Percentiles rank a stretch among this genome's conserved stretches.
phyloP scores from a whole-genome alignment of 192 early-diverging fungal genomes.

The Dimargaris xerosporica region DNA sequence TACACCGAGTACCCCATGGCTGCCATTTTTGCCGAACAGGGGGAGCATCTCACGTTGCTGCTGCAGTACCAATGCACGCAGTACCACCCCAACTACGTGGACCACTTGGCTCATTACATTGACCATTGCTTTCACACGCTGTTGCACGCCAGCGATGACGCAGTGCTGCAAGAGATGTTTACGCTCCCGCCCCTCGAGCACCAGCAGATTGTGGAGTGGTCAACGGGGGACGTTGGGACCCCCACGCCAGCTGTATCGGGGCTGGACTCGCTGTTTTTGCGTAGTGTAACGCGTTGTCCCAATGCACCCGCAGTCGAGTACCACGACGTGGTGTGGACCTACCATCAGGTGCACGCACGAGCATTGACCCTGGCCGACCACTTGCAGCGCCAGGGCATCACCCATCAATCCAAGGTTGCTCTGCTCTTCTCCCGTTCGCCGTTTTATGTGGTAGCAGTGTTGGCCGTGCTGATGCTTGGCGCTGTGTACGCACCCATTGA shows the following conservation, averaged over 20 bases:
- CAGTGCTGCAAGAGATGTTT: not conserved
- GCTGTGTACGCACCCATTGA: conserved; percentile 7
- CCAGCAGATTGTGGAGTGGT: not conserved
- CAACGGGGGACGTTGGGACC: not conserved
- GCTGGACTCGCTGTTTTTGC: not conserved
- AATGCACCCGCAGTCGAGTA: not conserved
- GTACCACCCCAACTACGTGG: not conserved
- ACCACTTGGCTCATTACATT: not conserved
- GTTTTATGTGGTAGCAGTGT: not conserved
- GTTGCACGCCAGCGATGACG: not conserved
- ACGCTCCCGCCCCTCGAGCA: not conserved
- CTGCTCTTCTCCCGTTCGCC: not conserved
- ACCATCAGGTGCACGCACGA: not conserved
- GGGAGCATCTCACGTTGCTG: not conserved
- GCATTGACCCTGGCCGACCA: not conserved
- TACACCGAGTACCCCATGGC: not conserved
- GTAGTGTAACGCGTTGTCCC: not conserved
- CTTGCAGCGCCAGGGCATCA: not conserved
- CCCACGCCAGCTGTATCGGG: not conserved
- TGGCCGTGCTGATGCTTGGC: conserved; percentile 2
- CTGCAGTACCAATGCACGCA: not conserved
- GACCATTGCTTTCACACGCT: not conserved
- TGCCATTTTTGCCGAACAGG: not conserved
- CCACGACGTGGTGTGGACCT: not conserved
- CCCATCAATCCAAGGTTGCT: not conserved